Conservation (phyloP, 2,329 filamentous ascomycete species). For the Lecanicillium sp. region DNA sequence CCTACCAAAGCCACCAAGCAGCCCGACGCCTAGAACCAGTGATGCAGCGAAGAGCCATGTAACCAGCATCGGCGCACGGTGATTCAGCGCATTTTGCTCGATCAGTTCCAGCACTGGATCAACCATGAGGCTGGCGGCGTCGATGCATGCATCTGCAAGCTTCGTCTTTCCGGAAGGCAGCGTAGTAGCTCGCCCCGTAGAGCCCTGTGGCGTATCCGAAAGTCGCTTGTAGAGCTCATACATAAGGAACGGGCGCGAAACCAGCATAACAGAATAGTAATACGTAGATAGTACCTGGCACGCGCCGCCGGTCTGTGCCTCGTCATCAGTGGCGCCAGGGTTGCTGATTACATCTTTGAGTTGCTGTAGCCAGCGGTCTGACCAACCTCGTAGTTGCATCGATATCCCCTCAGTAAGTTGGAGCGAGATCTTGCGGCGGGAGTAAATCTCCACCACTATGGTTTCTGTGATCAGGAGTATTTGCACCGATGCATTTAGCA, state of each 20-base stretch:
- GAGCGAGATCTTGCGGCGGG: constrained; percentile 45
- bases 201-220: constrained; percentile 25
- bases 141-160: constrained; percentile 49
- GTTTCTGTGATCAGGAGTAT: constrained; percentile 46
- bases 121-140: constrained; percentile 48
- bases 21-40: constrained; percentile 44
- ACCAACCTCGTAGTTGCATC: constrained; percentile 46
- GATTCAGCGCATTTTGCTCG: constrained; percentile 35
- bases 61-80: constrained; percentile 42
- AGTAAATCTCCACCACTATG: constrained; percentile 48
- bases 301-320: constrained; percentile 36
- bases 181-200: constrained; percentile 15
- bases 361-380: constrained; percentile 39
- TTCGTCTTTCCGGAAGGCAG: constrained; percentile 40
- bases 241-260: constrained; percentile 51
- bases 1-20: constrained; percentile 46
- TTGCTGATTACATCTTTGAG: constrained; percentile 34
- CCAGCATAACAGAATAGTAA: constrained; percentile 53
- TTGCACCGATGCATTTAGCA: constrained; percentile 47
- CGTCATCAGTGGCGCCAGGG: constrained; percentile 17
- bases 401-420: constrained; percentile 50
- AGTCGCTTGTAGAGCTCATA: constrained; percentile 45
- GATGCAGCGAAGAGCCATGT: constrained; percentile 51
- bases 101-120: constrained; percentile 42
- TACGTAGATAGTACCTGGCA: constrained; percentile 48